phyloP scores from a whole-genome alignment of 176 grass and related monocot genomes.

The Rhynchospora tenuis region DNA sequence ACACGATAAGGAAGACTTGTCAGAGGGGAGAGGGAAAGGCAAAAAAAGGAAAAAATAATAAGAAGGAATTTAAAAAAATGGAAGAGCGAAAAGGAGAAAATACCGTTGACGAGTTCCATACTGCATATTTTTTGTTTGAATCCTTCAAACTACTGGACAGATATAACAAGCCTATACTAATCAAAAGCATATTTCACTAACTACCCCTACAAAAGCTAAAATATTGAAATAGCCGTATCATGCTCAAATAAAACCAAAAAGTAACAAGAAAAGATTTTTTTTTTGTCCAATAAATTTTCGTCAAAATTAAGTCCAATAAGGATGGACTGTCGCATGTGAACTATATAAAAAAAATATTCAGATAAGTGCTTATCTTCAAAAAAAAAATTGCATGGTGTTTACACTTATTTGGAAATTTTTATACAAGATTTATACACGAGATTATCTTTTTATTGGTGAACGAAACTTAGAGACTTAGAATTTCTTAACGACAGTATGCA shows the following conservation, averaged over 20 bases:
- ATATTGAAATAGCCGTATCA: not conserved
- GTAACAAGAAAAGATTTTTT: too few species aligned
- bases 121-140: conserved; percentile 25
- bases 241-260: not conserved
- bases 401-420: too few species aligned
- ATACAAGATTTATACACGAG: too few species aligned
- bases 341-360: too few species aligned
- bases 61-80: conserved; percentile 3
- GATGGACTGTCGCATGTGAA: too few species aligned
- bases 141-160: not conserved
- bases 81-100: conserved; percentile 26
- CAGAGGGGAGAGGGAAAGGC: not conserved
- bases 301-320: too few species aligned
- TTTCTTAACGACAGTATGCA: too few species aligned
- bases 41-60: conserved; percentile 11
- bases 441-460: too few species aligned
- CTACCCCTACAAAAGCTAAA: not conserved
- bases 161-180: not conserved
- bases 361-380: too few species aligned
- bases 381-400: too few species aligned
- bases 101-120: conserved; percentile 54
- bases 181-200: not conserved
- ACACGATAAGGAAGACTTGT: conserved; percentile 7
- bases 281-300: too few species aligned
- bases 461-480: too few species aligned